Evolutionary conservation across 768 basidiomycete genomes (phyloP).

Genomic region (Phylloporus scabripes): DNA sequence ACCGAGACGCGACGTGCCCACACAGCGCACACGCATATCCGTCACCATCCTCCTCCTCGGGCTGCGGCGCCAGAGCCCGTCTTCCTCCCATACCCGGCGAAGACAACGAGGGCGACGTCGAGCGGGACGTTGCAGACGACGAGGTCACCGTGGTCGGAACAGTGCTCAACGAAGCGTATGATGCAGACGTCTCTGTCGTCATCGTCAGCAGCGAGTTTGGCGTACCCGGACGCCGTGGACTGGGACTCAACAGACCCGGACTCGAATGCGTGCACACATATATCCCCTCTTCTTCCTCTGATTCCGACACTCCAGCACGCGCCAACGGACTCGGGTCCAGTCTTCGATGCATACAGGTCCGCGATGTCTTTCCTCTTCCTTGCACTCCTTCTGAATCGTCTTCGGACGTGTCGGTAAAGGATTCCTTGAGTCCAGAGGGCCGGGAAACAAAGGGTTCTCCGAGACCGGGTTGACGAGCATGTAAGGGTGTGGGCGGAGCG

Average conservation of each 20-base stretch:
- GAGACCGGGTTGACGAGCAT: background rate
- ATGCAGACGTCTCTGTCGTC: conserved; percentile 18
- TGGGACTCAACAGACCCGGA: conserved; percentile 1
- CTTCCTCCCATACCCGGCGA: conserved; percentile 2
- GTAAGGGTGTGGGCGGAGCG: conserved; percentile 5
- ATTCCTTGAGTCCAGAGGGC: conserved; percentile 21
- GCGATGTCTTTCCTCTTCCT: background rate
- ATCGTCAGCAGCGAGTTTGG: conserved; percentile 19
- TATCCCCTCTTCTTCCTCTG: conserved; percentile 5
- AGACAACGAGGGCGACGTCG: conserved; percentile 8
- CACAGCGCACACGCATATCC: conserved; percentile 12
- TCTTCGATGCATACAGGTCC: conserved; percentile 2
- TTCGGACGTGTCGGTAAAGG: conserved; percentile 14
- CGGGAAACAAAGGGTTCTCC: conserved; percentile 9
- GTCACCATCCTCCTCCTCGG: background rate
- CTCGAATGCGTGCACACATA: background rate
- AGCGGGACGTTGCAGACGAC: conserved; percentile 12
- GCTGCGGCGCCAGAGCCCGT: background rate
- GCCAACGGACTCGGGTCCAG: conserved; percentile 7
- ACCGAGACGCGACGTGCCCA: conserved; percentile 11
- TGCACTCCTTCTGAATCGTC: conserved; percentile 11
- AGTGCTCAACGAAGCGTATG: conserved; percentile 21
- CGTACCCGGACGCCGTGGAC: conserved; percentile 15
- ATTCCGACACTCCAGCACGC: background rate
- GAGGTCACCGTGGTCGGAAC: conserved; percentile 12